These are phyloP conservation scores for Diplocarpon mali DNA, from an alignment of 2,329 filamentous ascomycete genomes.

Conservation along the genomic window DNA sequence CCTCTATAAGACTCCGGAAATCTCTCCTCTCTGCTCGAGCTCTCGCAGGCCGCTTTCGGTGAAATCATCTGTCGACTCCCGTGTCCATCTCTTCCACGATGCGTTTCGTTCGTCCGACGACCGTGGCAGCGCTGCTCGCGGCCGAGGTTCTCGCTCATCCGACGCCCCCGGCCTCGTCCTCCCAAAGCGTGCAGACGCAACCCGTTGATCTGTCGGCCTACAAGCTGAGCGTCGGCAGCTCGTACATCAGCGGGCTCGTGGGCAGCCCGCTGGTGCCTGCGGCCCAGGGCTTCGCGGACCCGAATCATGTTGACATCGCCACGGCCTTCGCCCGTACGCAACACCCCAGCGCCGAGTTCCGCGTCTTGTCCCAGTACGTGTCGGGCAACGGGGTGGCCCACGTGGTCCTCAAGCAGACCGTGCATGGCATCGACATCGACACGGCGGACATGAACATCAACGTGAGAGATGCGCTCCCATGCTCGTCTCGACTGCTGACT, in stretches of 20 bases:
- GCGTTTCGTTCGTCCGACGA: slow-evolving; percentile 6
- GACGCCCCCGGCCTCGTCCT: background rate
- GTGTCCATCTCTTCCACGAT: slow-evolving; percentile 3
- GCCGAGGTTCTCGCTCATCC: slow-evolving; percentile 5
- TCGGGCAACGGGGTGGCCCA: slow-evolving; percentile 2
- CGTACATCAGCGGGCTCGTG: background rate
- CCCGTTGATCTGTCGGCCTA: slow-evolving; percentile 4
- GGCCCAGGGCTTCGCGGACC: slow-evolving; percentile 2
- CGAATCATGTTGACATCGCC: slow-evolving; percentile 33
- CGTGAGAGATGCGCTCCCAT: background rate
- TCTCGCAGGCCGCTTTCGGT: too few relatives aligned
- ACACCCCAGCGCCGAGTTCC: slow-evolving; percentile 33
- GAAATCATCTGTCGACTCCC: background rate
- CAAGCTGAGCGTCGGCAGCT: slow-evolving; percentile 2
- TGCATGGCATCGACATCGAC: slow-evolving; percentile 4
- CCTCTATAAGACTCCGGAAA: too few relatives aligned
- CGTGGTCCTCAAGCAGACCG: slow-evolving; percentile 3
- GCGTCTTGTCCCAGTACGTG: slow-evolving; percentile 38
- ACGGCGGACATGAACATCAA: slow-evolving; percentile 4
- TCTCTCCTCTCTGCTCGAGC: too few relatives aligned
- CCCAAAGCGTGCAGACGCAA: slow-evolving; percentile 3
- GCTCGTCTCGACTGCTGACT: background rate
- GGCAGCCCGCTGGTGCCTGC: background rate
- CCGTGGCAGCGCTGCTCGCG: slow-evolving; percentile 2
- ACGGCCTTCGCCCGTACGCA: slow-evolving; percentile 33